Base-by-base conservation (phyloP, 1,284 basidiomycete species). In the Wallemia hederae region DNA sequence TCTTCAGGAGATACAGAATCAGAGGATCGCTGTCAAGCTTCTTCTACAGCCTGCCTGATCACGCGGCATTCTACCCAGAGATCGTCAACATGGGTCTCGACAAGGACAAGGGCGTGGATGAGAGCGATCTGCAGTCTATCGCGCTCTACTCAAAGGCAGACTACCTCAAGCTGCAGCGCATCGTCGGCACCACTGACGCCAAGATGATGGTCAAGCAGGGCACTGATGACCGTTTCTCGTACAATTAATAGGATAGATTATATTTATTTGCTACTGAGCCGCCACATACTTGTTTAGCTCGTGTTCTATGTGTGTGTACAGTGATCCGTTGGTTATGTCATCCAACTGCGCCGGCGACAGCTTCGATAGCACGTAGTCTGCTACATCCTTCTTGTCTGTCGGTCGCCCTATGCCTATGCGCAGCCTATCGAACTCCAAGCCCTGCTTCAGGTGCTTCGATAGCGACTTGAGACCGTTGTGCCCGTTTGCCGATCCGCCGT, bases 31-130 rank as follows among this genome's bases (percentile, higher is more conserved):
- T 83, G 62, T 96, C 94, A 63, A 69, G 97, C 61, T 75, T 97
- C 27, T 98, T 96, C 72, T 99, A 97, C 68, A 81, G 79, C 0
- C 82, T 85, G 25, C 92, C 94, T 0, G 82, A 87, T 60, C 88
- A 97, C 69, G 77, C 87, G 0, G 79, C 83, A 64, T 98, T 88
- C 72, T 97, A 91, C 71, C 78, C 85, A 0, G 94, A 98, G 69
- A 76, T 89, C 63, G 71, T 96, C 29, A 79, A 81, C 31, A 83
- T 83, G 69, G 81, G 92, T 0, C 96, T 97, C 75, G 82, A 84
- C 64, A 60, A 62, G 49, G 78, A 82, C 49, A 61, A 34, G 27
- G 64, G 59, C 58, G 64, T 67, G 59, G 65, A 66, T 7, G 66
- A 69, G 27, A 64, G 63, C 17, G 70, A 91, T 69, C 76, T 92